A percentile compares a stretch with the other conserved stretches of the same genome.
These are phyloP conservation scores for Lipomyces chichibuensis DNA, from an alignment of 805 yeast genomes.

Conservation along the genomic window DNA sequence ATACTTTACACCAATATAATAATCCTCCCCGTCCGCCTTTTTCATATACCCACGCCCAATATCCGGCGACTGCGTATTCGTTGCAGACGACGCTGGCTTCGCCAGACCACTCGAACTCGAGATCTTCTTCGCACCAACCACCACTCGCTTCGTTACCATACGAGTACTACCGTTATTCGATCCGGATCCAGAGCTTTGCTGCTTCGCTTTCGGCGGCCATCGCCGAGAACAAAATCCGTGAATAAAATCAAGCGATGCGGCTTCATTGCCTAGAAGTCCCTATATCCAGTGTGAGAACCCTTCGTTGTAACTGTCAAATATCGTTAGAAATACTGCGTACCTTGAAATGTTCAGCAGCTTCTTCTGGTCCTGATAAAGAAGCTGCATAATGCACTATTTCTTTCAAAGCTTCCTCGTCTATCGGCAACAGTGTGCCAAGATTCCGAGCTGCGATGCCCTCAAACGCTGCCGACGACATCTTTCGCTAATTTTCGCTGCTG, in stretches of 20 bases:
- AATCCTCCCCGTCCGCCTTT: background rate
- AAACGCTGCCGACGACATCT: constrained; percentile 10
- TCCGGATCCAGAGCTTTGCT: background rate
- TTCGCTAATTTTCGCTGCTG: background rate
- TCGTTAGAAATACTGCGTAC: constrained; percentile 6
- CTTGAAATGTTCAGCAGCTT: constrained; percentile 55
- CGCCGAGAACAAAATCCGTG: constrained; percentile 28
- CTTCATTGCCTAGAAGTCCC: constrained; percentile 33
- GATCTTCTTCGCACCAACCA: constrained; percentile 2
- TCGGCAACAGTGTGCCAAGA: constrained; percentile 50
- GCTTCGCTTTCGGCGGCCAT: constrained; percentile 26
- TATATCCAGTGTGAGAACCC: background rate
- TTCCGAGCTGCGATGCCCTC: constrained; percentile 21
- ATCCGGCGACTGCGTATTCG: constrained; percentile 10
- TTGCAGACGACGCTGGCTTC: constrained; percentile 4
- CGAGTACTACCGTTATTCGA: constrained; percentile 3
- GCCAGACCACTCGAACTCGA: background rate
- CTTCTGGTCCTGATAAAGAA: constrained; percentile 52
- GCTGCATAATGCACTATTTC: constrained; percentile 61
- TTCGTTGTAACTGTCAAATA: background rate
- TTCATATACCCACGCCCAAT: constrained; percentile 17
- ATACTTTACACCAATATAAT: constrained; percentile 13
- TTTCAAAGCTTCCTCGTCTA: constrained; percentile 58
- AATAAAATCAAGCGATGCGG: constrained; percentile 34
- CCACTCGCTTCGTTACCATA: background rate